Evolutionary conservation across 257 asterid genomes (phyloP).

Genomic region (Nicotiana obtusifolia): DNA sequence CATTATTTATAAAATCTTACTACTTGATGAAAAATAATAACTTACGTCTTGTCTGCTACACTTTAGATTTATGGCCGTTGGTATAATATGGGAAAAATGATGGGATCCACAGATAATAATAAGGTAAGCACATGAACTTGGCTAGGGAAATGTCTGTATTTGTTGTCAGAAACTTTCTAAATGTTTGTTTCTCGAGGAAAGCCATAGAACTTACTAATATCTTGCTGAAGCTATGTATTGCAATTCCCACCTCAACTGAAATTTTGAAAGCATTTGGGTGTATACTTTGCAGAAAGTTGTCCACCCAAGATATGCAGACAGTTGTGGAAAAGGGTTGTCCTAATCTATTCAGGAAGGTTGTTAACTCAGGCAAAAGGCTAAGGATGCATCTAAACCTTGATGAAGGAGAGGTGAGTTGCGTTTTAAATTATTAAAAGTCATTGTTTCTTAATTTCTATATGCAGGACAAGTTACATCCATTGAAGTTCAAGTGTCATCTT

Average conservation of each 20-base stretch:
- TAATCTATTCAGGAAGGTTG: constrained; percentile 62
- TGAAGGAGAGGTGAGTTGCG: constrained; percentile 68
- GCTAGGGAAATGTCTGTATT: not conserved
- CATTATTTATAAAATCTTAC: too few species aligned
- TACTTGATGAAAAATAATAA: too few species aligned
- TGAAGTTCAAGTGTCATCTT: constrained; percentile 3
- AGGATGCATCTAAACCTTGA: constrained; percentile 66
- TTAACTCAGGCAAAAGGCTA: constrained; percentile 84
- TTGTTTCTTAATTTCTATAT: constrained; percentile 2
- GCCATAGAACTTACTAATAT: not conserved
- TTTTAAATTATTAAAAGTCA: not conserved
- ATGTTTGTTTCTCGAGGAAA: not conserved
- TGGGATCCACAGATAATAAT: too few species aligned
- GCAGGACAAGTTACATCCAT: not conserved
- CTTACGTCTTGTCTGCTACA: not conserved
- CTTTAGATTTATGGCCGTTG: not conserved
- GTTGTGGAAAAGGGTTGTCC: constrained; percentile 85
- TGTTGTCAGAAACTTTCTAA: not conserved
- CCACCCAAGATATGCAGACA: constrained; percentile 53
- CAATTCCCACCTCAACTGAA: not conserved
- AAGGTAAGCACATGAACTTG: not conserved
- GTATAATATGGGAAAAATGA: not conserved
- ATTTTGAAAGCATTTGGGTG: not conserved
- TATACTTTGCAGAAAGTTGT: constrained; percentile 54
- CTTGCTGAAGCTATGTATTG: not conserved